A percentile compares a stretch with the other conserved stretches of the same genome.
These are phyloP conservation scores for Hymenoscyphus infarciens DNA, from an alignment of 2,329 filamentous ascomycete genomes.

Conservation along the genomic window DNA sequence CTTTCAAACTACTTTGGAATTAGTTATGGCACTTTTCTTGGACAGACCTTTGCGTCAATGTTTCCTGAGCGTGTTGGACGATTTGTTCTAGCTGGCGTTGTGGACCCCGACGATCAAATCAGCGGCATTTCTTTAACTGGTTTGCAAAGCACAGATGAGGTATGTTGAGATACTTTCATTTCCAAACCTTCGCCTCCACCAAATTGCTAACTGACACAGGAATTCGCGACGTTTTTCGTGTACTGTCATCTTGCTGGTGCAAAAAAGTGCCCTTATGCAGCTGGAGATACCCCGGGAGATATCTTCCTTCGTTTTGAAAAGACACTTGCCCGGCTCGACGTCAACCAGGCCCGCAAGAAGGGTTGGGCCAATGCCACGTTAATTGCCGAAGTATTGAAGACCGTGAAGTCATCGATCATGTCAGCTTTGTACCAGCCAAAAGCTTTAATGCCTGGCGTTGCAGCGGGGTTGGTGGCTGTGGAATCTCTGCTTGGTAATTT, in stretches of 20 bases:
- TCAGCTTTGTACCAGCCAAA: not conserved
- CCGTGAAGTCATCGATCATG: not conserved
- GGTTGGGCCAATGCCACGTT: not conserved
- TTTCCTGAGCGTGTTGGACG: slow-evolving; percentile 41
- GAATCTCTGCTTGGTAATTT: not conserved
- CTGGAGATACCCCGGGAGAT: slow-evolving; percentile 17
- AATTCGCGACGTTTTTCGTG: slow-evolving; percentile 24
- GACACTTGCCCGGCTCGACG: not conserved
- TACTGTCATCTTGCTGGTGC: slow-evolving; percentile 35
- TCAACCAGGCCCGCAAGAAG: not conserved
- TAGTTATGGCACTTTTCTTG: slow-evolving; percentile 44
- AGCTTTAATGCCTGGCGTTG: not conserved
- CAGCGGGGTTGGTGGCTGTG: not conserved
- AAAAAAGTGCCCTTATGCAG: slow-evolving; percentile 23
- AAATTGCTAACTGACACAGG: not conserved
- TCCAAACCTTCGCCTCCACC: no score
- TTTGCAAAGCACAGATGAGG: slow-evolving; percentile 26
- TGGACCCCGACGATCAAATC: slow-evolving; percentile 27
- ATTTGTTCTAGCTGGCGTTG: slow-evolving; percentile 33
- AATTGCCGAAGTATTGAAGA: not conserved
- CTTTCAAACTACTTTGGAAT: slow-evolving; percentile 44
- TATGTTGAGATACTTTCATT: no score
- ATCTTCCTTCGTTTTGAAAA: slow-evolving; percentile 21
- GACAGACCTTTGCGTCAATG: slow-evolving; percentile 42
- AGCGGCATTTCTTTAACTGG: slow-evolving; percentile 40